A percentile compares a stretch with the other conserved stretches of the same genome.
phyloP scores from a whole-genome alignment of 495 filamentous ascomycete species.

The Thozetella sp. region DNA sequence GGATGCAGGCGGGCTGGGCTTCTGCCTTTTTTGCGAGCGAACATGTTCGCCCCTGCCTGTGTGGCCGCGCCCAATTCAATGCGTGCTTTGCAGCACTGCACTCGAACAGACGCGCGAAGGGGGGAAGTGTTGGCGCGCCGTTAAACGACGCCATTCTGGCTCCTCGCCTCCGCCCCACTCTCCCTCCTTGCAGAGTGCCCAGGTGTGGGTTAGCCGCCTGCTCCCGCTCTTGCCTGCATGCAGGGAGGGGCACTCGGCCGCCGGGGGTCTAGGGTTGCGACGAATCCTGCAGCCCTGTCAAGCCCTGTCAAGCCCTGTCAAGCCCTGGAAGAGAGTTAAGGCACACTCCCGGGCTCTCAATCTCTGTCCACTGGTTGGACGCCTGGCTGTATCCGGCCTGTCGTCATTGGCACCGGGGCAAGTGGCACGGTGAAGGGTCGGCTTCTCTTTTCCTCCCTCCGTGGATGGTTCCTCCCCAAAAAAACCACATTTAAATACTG shows the following conservation, averaged over 20 bases:
- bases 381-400: neutral
- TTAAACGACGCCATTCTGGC: neutral
- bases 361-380: neutral
- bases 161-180: neutral
- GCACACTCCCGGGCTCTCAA: constrained; percentile 25
- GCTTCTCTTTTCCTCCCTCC: neutral
- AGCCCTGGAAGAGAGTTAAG: constrained; percentile 9
- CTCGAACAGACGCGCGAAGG: too few species aligned
- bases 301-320: constrained; percentile 12
- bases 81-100: too few species aligned
- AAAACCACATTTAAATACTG: neutral
- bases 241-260: constrained; percentile 5
- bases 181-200: neutral
- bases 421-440: neutral
- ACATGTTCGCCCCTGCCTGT: neutral
- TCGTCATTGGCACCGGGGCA: neutral
- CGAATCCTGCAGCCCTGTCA: constrained; percentile 15
- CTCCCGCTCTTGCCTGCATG: constrained; percentile 23
- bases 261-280: neutral
- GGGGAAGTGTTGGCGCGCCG: too few species aligned
- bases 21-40: neutral
- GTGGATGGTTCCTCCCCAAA: neutral
- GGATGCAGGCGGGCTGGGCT: neutral
- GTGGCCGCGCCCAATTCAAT: neutral
- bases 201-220: neutral